phyloP scores from a whole-genome alignment of 1,139 yeast species.

The Meyerozyma athensensis region DNA sequence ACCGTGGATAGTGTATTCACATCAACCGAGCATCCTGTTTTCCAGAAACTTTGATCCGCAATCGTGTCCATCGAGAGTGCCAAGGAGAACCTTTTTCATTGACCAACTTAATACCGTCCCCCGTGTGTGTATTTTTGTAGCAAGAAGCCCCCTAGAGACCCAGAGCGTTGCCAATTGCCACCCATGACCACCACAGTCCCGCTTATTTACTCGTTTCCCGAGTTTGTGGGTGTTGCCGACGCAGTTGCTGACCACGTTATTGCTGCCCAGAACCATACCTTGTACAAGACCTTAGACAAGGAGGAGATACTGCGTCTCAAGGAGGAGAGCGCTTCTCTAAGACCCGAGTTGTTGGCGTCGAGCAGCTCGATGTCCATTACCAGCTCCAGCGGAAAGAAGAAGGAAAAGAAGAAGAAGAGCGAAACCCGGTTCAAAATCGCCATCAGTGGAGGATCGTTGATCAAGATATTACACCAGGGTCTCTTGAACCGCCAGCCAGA shows the following conservation, averaged over 20 bases:
- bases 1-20: too few relatives aligned
- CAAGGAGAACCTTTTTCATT: too few relatives aligned
- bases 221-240: slow-evolving; percentile 84
- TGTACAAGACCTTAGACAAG: slow-evolving; percentile 46
- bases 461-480: slow-evolving; percentile 83
- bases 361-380: slow-evolving; percentile 11
- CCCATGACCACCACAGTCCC: slow-evolving; percentile 90
- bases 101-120: too few relatives aligned
- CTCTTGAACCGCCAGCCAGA: slow-evolving; percentile 61
- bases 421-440: slow-evolving; percentile 82
- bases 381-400: slow-evolving; percentile 21
- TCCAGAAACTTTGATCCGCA: too few relatives aligned
- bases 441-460: slow-evolving; percentile 86
- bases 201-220: slow-evolving; percentile 84
- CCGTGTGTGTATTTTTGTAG: too few relatives aligned
- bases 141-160: too few relatives aligned
- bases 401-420: slow-evolving; percentile 43
- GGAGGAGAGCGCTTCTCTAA: slow-evolving; percentile 14
- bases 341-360: slow-evolving; percentile 19
- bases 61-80: too few relatives aligned
- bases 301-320: slow-evolving; percentile 28
- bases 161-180: not conserved
- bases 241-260: slow-evolving; percentile 91
- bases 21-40: too few relatives aligned
- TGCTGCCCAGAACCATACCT: slow-evolving; percentile 69